Conservation (phyloP, 179 eudicot species). For the Heliamphora pulchella region DNA sequence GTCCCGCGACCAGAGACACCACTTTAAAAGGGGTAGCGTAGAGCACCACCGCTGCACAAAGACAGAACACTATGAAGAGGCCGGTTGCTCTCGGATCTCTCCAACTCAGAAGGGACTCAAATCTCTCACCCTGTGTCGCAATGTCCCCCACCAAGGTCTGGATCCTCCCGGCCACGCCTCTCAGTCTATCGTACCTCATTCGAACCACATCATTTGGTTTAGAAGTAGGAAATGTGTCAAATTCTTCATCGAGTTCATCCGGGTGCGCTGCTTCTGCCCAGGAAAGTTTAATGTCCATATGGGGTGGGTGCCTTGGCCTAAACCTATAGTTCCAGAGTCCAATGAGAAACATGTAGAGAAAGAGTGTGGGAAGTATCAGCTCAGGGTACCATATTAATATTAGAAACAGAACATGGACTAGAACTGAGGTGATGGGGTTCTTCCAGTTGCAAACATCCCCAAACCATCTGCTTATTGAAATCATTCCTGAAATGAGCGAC, state of each 20-base stretch:
- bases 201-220: constrained; percentile 22
- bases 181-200: constrained; percentile 36
- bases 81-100: constrained; percentile 35
- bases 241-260: constrained; percentile 37
- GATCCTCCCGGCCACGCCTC: constrained; percentile 34
- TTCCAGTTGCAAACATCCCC: constrained; percentile 30
- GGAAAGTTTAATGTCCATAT: constrained; percentile 34
- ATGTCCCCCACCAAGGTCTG: constrained; percentile 35
- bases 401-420: constrained; percentile 32
- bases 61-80: constrained; percentile 25
- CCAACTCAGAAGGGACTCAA: constrained; percentile 31
- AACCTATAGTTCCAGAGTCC: constrained; percentile 37
- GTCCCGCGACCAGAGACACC: constrained; percentile 21
- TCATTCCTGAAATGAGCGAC: constrained; percentile 24
- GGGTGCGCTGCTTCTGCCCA: constrained; percentile 34
- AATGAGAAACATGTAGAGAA: constrained; percentile 30
- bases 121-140: constrained; percentile 38
- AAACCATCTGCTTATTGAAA: constrained; percentile 29
- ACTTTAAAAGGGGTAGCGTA: constrained; percentile 29
- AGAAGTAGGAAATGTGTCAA: constrained; percentile 35
- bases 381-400: constrained; percentile 36
- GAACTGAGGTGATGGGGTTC: constrained; percentile 28
- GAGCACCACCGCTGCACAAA: constrained; percentile 26
- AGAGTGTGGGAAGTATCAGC: constrained; percentile 33
- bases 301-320: constrained; percentile 33